Evolutionary conservation across 345 rosid species (phyloP).

Genomic region (Turnera subulata): DNA sequence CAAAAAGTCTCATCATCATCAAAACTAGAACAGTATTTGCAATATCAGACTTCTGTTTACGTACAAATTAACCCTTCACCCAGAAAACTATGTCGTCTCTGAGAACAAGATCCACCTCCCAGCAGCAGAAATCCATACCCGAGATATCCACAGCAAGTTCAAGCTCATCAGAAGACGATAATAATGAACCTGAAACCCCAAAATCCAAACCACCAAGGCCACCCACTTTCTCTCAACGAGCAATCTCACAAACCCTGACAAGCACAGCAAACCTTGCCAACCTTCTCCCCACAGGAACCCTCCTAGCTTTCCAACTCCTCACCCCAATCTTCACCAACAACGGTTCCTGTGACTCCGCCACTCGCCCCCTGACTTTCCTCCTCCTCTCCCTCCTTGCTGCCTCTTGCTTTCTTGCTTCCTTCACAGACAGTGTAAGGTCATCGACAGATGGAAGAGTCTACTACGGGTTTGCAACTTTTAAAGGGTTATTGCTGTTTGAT

Average conservation of each 20-base stretch:
- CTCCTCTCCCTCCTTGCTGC: slow-evolving; percentile 56
- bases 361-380: slow-evolving; percentile 48
- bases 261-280: slow-evolving; percentile 83
- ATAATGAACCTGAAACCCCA: slow-evolving; percentile 29
- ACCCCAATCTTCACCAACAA: slow-evolving; percentile 75
- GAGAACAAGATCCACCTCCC: slow-evolving; percentile 29
- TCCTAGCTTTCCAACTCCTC: slow-evolving; percentile 79
- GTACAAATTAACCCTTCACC: too few relatives aligned
- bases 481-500: slow-evolving; percentile 72
- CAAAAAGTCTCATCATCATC: too few relatives aligned
- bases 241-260: slow-evolving; percentile 69
- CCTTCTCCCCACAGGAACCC: slow-evolving; percentile 93
- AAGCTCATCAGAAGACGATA: slow-evolving; percentile 12
- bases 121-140: slow-evolving; percentile 8
- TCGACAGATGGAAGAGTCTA: slow-evolving; percentile 53
- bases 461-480: slow-evolving; percentile 66
- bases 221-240: slow-evolving; percentile 45
- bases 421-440: slow-evolving; percentile 64
- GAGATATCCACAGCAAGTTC: slow-evolving; percentile 14
- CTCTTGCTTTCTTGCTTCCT: slow-evolving; percentile 77
- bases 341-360: slow-evolving; percentile 68
- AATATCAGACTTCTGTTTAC: too few relatives aligned
- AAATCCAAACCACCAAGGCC: slow-evolving; percentile 30
- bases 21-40: too few relatives aligned
- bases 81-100: too few relatives aligned